Conservation (phyloP, 2,329 filamentous ascomycete genomes). For the Arthrobotrys entomopaga region DNA sequence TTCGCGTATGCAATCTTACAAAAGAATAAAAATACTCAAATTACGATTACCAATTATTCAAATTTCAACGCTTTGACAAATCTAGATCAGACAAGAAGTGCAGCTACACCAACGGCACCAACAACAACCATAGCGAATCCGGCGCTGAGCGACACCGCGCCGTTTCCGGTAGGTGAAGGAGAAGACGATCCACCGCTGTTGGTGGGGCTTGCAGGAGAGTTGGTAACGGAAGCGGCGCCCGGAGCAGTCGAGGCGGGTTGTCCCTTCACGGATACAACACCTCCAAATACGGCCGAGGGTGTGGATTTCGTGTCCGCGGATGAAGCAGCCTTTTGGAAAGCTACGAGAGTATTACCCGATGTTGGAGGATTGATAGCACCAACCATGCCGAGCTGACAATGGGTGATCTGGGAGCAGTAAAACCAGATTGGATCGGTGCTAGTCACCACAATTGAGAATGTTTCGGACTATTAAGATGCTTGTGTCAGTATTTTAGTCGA, state of each 20-base stretch:
- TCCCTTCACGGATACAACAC: constrained; percentile 30
- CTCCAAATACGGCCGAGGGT: constrained; percentile 27
- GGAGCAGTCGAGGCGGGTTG: constrained; percentile 34
- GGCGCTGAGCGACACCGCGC: neutral
- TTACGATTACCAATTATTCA: too few relatives aligned
- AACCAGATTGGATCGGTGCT: constrained; percentile 60
- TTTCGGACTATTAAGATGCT: constrained; percentile 59
- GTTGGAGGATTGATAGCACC: constrained; percentile 45
- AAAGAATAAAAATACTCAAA: too few relatives aligned
- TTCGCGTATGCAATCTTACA: too few relatives aligned
- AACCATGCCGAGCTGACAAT: constrained; percentile 50
- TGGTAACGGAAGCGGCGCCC: constrained; percentile 15
- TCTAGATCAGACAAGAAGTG: constrained; percentile 20
- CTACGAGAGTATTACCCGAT: constrained; percentile 50
- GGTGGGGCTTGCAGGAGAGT: neutral
- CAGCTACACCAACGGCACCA: constrained; percentile 21
- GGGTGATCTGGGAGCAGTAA: constrained; percentile 27
- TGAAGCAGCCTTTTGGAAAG: constrained; percentile 28
- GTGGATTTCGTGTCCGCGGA: constrained; percentile 16
- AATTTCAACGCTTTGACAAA: too few relatives aligned
- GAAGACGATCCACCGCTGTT: constrained; percentile 3
- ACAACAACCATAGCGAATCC: constrained; percentile 8
- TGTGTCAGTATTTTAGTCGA: neutral
- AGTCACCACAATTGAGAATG: constrained; percentile 77
- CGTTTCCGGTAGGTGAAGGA: constrained; percentile 18